Conservation (phyloP, 2,329 filamentous ascomycete species). For the Macrophomina tecta region DNA sequence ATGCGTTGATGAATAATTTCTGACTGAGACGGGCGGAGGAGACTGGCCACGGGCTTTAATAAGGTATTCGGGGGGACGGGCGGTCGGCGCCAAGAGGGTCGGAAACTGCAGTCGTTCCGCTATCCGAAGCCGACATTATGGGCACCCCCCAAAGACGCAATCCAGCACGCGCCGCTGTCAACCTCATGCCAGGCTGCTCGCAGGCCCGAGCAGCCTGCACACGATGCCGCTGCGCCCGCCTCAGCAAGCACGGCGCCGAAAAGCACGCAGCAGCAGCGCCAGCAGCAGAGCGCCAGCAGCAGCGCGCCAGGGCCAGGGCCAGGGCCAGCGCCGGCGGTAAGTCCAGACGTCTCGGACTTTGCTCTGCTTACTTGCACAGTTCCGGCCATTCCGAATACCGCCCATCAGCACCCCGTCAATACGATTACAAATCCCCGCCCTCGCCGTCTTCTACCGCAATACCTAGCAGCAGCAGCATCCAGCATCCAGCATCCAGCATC, state of each 20-base stretch:
- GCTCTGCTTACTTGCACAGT: conserved; percentile 22
- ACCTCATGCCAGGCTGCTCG: neutral
- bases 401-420: conserved; percentile 14
- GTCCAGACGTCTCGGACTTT: conserved; percentile 4
- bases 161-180: neutral
- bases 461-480: no score
- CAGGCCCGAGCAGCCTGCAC: conserved; percentile 4
- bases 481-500: no score
- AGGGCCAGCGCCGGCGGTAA: no score
- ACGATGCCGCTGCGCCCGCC: neutral
- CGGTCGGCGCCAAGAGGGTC: conserved; percentile 17
- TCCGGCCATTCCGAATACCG: conserved; percentile 18
- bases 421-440: conserved; percentile 18
- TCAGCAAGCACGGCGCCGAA: neutral
- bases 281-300: neutral
- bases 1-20: conserved; percentile 21
- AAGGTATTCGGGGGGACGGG: conserved; percentile 14
- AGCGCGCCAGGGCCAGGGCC: no score
- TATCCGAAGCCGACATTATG: conserved; percentile 9
- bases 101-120: conserved; percentile 8
- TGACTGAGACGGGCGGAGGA: conserved; percentile 16
- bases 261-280: neutral
- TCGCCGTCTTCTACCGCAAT: no score
- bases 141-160: no score
- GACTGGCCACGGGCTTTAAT: conserved; percentile 18